These are phyloP conservation scores for Bipolaris bicolor DNA, from an alignment of 2,329 filamentous ascomycete species.

Conservation along the genomic window DNA sequence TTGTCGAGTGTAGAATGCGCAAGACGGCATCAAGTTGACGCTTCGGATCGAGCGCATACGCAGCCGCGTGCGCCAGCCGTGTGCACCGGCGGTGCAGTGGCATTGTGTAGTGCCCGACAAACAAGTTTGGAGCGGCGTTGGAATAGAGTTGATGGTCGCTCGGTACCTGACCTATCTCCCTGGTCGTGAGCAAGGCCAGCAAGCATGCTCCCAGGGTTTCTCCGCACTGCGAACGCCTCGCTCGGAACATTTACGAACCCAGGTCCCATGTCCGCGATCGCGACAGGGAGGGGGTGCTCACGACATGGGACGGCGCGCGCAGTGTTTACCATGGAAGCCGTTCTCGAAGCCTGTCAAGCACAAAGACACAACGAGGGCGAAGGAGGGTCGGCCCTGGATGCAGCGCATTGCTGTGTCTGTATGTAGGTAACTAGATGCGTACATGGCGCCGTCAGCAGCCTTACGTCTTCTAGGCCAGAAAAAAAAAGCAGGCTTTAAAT, in stretches of 20 bases:
- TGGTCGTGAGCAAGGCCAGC: conserved; percentile 44
- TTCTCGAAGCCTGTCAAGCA: conserved; percentile 38
- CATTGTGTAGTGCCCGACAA: conserved; percentile 5
- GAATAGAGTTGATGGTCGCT: conserved; percentile 46
- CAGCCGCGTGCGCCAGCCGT: neutral
- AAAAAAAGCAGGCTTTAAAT: conserved; percentile 29
- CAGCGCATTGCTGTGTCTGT: conserved; percentile 18
- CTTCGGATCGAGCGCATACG: neutral
- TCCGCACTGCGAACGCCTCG: conserved; percentile 48
- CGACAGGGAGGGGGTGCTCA: conserved; percentile 32
- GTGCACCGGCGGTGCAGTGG: neutral
- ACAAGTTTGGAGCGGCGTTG: conserved; percentile 29
- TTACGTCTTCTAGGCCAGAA: neutral
- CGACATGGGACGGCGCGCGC: conserved; percentile 28
- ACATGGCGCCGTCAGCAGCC: neutral
- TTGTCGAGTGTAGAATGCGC: neutral
- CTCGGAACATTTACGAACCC: conserved; percentile 48
- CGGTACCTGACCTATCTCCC: conserved; percentile 47
- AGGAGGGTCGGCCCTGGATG: conserved; percentile 15
- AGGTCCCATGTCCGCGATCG: conserved; percentile 48
- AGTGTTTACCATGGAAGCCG: conserved; percentile 23
- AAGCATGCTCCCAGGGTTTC: conserved; percentile 45
- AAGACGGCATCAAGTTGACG: conserved; percentile 5
- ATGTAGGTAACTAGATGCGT: no score
- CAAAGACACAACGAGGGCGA: conserved; percentile 4